These are phyloP conservation scores for Russula sp. DNA, from an alignment of 768 basidiomycete genomes.

Conservation along the genomic window DNA sequence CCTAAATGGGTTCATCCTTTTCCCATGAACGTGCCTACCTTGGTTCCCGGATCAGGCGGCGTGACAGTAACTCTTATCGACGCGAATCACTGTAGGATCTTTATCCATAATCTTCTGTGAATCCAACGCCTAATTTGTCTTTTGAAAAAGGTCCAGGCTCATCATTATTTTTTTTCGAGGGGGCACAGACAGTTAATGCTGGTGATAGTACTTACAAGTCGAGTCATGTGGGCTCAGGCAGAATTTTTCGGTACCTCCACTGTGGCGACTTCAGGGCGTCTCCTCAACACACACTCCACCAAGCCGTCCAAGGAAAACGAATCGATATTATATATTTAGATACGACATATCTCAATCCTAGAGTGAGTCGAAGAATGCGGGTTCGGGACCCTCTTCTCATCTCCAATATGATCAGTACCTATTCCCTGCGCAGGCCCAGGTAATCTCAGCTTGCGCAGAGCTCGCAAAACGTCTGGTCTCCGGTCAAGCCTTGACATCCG, in stretches of 20 bases:
- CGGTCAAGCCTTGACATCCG: conserved; percentile 38
- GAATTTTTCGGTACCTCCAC: conserved; percentile 84
- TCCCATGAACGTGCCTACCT: conserved; percentile 71
- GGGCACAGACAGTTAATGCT: conserved; percentile 81
- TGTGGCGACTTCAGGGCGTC: conserved; percentile 94
- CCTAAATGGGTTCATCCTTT: conserved; percentile 85
- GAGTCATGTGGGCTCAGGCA: conserved; percentile 62
- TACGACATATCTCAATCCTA: conserved; percentile 92
- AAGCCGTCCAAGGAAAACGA: conserved; percentile 72
- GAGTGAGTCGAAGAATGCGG: conserved; percentile 39
- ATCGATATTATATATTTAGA: conserved; percentile 92
- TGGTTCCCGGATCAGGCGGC: conserved; percentile 79
- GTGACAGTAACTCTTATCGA: conserved; percentile 93
- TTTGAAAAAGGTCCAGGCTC: conserved; percentile 70
- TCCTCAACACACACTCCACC: conserved; percentile 83
- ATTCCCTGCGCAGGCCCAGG: conserved; percentile 93
- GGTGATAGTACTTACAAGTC: conserved; percentile 81
- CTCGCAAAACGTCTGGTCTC: conserved; percentile 59
- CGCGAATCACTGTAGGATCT: conserved; percentile 83
- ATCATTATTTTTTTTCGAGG: conserved; percentile 91
- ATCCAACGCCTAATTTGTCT: background rate
- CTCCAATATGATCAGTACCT: conserved; percentile 57
- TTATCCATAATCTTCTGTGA: background rate
- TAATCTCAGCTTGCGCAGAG: conserved; percentile 89
- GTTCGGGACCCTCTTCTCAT: conserved; percentile 1